phyloP scores from a whole-genome alignment of 306 rosid genomes.

The Cicer judaicum region DNA sequence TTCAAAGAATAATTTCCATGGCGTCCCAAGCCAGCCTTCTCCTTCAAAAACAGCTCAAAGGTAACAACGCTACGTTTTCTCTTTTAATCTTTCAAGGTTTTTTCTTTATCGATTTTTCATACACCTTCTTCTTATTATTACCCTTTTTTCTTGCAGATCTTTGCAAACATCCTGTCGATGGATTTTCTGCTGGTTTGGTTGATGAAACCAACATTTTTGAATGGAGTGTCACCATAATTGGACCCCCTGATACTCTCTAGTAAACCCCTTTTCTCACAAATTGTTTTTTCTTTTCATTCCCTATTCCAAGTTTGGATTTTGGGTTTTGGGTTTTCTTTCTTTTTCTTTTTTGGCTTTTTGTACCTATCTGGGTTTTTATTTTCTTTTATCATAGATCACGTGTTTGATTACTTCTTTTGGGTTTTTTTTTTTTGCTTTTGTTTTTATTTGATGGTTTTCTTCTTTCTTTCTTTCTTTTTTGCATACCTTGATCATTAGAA shows the following conservation, averaged over 20 bases:
- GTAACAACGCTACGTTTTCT: slow-evolving; percentile 36
- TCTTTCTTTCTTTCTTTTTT: neutral
- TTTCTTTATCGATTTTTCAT: neutral
- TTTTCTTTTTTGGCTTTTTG: slow-evolving; percentile 5
- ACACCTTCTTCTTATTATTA: neutral
- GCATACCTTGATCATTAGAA: slow-evolving; percentile 9
- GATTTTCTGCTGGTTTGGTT: slow-evolving; percentile 95
- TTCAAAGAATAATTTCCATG: slow-evolving; percentile 49
- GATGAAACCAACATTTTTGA: slow-evolving; percentile 90
- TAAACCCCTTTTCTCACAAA: slow-evolving; percentile 35
- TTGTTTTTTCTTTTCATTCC: too few species aligned
- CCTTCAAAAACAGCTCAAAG: slow-evolving; percentile 95
- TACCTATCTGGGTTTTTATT: slow-evolving; percentile 22
- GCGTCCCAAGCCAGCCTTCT: slow-evolving; percentile 95
- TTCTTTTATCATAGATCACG: slow-evolving; percentile 4
- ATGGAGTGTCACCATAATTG: slow-evolving; percentile 98
- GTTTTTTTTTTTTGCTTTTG: slow-evolving; percentile 25
- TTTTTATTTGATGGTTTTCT: neutral
- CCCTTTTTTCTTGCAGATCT: slow-evolving; percentile 65
- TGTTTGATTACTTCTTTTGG: slow-evolving; percentile 2
- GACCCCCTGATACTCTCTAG: slow-evolving; percentile 99
- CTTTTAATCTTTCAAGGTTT: neutral
- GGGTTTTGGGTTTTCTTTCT: slow-evolving; percentile 30
- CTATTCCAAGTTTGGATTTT: slow-evolving; percentile 27
- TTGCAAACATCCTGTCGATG: slow-evolving; percentile 92